Conservation (phyloP, 345 rosid species). For the Boechera retrofracta region DNA sequence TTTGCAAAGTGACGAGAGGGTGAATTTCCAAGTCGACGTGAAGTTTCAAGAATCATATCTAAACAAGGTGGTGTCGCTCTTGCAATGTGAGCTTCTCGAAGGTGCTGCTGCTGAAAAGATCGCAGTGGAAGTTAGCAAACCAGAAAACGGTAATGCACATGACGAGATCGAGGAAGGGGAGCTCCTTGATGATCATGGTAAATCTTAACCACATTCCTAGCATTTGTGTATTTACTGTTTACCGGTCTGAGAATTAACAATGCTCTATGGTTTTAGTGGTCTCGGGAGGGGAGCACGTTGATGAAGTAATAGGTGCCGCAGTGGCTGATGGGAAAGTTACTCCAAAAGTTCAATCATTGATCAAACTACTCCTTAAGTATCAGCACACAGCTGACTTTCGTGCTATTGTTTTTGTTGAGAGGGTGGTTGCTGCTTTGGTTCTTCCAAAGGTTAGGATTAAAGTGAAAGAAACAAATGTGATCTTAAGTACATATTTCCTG, state of each 20-base stretch:
- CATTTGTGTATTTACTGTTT: slow-evolving; percentile 5
- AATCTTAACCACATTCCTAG: slow-evolving; percentile 36
- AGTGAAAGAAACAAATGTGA: not conserved
- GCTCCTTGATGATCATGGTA: slow-evolving; percentile 91
- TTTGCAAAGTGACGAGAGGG: slow-evolving; percentile 91
- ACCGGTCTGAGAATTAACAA: slow-evolving; percentile 1
- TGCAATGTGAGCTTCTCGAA: slow-evolving; percentile 86
- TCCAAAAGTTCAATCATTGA: slow-evolving; percentile 91
- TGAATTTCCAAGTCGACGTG: slow-evolving; percentile 88
- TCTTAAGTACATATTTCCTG: not conserved
- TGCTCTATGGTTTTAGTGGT: slow-evolving; percentile 57
- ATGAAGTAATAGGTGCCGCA: slow-evolving; percentile 91
- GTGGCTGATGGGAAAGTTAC: slow-evolving; percentile 99
- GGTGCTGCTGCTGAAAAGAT: slow-evolving; percentile 83
- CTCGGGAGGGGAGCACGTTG: slow-evolving; percentile 98
- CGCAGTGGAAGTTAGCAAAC: slow-evolving; percentile 43
- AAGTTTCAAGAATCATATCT: slow-evolving; percentile 96
- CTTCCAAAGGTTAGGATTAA: slow-evolving; percentile 83
- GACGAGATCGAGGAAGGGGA: slow-evolving; percentile 98
- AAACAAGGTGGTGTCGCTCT: slow-evolving; percentile 72
- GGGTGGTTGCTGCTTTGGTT: slow-evolving; percentile 97
- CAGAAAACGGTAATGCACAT: slow-evolving; percentile 48
- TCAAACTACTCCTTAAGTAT: slow-evolving; percentile 86
- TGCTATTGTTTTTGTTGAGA: slow-evolving; percentile 97
- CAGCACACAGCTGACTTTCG: slow-evolving; percentile 93